A percentile compares a stretch with the other conserved stretches of the same genome.
Conservation (phyloP, 1,284 basidiomycete genomes). For the Marasmius sp. region DNA sequence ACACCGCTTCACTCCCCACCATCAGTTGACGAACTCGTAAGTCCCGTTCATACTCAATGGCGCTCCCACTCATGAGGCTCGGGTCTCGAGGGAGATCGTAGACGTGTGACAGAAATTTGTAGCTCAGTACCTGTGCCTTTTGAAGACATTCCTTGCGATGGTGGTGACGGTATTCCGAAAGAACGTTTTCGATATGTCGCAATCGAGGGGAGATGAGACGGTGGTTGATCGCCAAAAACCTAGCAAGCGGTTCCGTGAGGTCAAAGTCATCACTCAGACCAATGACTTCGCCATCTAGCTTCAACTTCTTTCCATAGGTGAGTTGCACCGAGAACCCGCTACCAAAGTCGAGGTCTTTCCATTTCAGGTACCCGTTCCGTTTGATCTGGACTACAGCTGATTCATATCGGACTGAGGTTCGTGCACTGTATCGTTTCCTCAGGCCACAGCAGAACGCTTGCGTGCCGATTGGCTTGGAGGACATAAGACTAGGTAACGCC, state of each 20-base stretch:
- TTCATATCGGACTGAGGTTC: conserved; percentile 47
- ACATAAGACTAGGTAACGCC: not conserved
- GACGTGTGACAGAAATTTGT: conserved; percentile 66
- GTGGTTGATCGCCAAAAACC: conserved; percentile 67
- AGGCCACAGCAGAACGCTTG: conserved; percentile 42
- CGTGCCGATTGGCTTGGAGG: conserved; percentile 43
- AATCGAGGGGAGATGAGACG: conserved; percentile 47
- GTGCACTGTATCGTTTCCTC: conserved; percentile 47
- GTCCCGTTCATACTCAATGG: conserved; percentile 52
- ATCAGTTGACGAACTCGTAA: conserved; percentile 57
- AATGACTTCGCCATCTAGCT: conserved; percentile 53
- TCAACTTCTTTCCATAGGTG: conserved; percentile 53
- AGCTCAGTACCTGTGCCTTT: conserved; percentile 62
- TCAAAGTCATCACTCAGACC: conserved; percentile 72
- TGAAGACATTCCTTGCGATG: conserved; percentile 48
- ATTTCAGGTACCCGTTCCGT: conserved; percentile 54
- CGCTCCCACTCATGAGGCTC: conserved; percentile 42
- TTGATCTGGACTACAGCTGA: conserved; percentile 56
- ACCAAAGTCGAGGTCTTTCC: conserved; percentile 60
- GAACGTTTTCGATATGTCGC: conserved; percentile 43
- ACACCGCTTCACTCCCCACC: conserved; percentile 45
- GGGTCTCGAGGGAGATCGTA: conserved; percentile 56
- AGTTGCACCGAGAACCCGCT: conserved; percentile 73
- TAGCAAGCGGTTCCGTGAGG: conserved; percentile 60
- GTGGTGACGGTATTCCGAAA: conserved; percentile 57